phyloP scores from a whole-genome alignment of 1,284 basidiomycete species.

The Mycena sp. region DNA sequence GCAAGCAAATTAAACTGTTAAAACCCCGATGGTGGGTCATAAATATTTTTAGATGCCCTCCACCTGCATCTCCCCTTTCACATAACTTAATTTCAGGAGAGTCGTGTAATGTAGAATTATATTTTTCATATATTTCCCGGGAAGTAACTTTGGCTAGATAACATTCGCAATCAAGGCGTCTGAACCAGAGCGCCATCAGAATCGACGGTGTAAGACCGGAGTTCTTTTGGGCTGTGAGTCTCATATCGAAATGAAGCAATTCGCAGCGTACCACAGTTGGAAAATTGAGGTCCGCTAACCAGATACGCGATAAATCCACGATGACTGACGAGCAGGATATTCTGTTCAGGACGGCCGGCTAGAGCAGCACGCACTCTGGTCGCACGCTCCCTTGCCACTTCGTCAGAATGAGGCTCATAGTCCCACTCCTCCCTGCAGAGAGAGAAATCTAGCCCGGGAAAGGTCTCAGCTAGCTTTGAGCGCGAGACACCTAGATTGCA shows the following conservation, averaged over 20 bases:
- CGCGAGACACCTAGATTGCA: conserved; percentile 29
- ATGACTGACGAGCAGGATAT: conserved; percentile 27
- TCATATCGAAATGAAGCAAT: too few relatives aligned
- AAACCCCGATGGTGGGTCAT: too few relatives aligned
- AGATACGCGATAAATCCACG: conserved; percentile 28
- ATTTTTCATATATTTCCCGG: too few relatives aligned
- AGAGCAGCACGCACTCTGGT: conserved; percentile 15
- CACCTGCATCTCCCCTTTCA: too few relatives aligned
- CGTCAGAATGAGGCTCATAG: conserved; percentile 27
- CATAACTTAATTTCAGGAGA: too few relatives aligned
- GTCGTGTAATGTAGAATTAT: too few relatives aligned
- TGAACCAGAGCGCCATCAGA: too few relatives aligned
- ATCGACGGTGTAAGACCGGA: too few relatives aligned
- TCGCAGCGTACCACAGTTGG: conserved; percentile 12
- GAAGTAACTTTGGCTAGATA: too few relatives aligned
- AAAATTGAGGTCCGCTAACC: conserved; percentile 12
- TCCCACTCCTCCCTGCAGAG: conserved; percentile 28
- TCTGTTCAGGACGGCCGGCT: conserved; percentile 11
- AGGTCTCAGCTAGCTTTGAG: conserved; percentile 8
- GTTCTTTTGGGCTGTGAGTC: too few relatives aligned
- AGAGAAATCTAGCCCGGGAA: conserved; percentile 26
- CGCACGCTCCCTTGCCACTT: conserved; percentile 20
- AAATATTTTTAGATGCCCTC: too few relatives aligned
- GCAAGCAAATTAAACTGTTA: too few relatives aligned
- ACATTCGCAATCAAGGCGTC: neutral